phyloP scores from a whole-genome alignment of 1,284 basidiomycete species.

The Dichomitus squalens region DNA sequence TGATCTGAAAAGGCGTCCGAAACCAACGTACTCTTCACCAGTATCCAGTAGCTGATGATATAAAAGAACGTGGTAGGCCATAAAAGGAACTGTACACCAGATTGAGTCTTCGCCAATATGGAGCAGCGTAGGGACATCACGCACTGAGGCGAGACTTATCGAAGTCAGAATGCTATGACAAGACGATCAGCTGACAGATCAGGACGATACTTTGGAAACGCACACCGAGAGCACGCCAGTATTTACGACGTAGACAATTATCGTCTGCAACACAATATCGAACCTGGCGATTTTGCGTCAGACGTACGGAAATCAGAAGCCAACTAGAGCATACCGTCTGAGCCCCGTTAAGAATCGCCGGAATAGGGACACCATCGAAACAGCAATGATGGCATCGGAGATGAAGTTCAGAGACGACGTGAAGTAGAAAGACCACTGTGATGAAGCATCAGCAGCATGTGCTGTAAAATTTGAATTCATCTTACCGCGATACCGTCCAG shows the following conservation, averaged over 20 bases:
- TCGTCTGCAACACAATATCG: constrained; percentile 4
- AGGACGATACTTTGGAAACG: background rate
- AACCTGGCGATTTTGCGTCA: background rate
- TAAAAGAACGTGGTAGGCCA: no score
- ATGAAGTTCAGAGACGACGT: background rate
- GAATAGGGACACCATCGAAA: constrained; percentile 4
- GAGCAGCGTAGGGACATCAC: background rate
- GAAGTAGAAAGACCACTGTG: background rate
- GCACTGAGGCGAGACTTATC: background rate
- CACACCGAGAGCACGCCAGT: constrained; percentile 12
- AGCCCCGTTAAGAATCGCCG: constrained; percentile 11
- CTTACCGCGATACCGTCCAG: background rate
- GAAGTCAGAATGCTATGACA: background rate
- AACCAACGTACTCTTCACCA: constrained; percentile 9
- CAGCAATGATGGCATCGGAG: background rate
- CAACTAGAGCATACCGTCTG: background rate
- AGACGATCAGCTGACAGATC: background rate
- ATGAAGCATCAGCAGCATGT: background rate
- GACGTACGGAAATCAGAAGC: background rate
- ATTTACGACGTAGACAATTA: constrained; percentile 10
- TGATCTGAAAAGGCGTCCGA: background rate
- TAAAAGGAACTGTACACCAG: background rate
- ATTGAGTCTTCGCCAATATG: background rate
- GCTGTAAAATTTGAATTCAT: background rate
- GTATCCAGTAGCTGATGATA: constrained; percentile 11